phyloP scores from a whole-genome alignment of 208 protist genomes.

The Acanthamoeba polyphaga region DNA sequence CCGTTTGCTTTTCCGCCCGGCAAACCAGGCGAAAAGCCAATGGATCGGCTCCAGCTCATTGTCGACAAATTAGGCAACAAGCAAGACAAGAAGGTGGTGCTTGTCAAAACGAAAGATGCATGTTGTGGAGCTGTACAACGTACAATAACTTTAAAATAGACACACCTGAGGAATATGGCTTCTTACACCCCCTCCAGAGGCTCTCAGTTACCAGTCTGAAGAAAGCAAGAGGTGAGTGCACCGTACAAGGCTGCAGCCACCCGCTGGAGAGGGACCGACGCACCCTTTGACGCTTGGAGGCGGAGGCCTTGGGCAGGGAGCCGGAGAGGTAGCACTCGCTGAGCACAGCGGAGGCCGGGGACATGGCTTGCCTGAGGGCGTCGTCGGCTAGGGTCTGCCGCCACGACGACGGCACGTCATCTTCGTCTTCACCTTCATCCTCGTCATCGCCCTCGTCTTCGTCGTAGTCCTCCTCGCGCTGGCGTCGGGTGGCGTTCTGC shows the following conservation, averaged over 20 bases:
- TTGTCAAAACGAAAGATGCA: not conserved
- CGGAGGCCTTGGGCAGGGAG: slow-evolving; percentile 15
- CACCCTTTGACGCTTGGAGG: slow-evolving; percentile 41
- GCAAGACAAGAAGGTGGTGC: too few relatives aligned
- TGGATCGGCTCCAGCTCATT: not conserved
- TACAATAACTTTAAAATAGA: too few relatives aligned
- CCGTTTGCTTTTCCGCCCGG: not conserved
- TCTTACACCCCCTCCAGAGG: not conserved
- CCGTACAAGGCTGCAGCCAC: not conserved
- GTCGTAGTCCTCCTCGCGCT: slow-evolving; percentile 48
- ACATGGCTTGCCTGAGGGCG: slow-evolving; percentile 14
- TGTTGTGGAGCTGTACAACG: not conserved
- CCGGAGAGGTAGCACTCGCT: slow-evolving; percentile 53
- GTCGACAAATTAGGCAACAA: not conserved
- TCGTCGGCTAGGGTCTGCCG: slow-evolving; percentile 20
- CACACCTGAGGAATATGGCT: not conserved
- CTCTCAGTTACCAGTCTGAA: not conserved
- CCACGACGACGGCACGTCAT: slow-evolving; percentile 28
- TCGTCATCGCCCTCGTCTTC: slow-evolving; percentile 10
- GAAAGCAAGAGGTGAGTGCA: not conserved
- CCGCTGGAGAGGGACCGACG: not conserved
- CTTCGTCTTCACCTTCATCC: slow-evolving; percentile 7
- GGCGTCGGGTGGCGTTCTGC: slow-evolving; percentile 25
- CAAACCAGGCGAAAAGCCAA: not conserved
- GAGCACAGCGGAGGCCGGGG: not conserved